Conservation (phyloP, 129 eudicot genomes). For the Tagetes erecta region DNA sequence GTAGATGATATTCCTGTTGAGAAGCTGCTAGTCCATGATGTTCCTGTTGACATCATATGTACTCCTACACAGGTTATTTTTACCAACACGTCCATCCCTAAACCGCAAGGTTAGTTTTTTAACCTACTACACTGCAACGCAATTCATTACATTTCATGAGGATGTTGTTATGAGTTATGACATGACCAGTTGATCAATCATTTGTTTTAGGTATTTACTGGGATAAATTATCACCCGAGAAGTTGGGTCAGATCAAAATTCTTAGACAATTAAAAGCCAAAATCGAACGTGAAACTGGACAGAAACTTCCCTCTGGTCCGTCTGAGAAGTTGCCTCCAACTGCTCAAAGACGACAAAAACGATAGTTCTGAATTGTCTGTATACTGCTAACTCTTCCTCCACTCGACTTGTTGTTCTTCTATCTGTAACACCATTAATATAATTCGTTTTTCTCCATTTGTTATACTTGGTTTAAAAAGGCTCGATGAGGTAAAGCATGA, state of each 20-base stretch:
- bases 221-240: constrained; percentile 88
- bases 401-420: neutral
- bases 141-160: neutral
- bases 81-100: constrained; percentile 79
- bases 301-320: constrained; percentile 81
- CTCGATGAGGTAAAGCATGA: no score
- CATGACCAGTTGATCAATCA: neutral
- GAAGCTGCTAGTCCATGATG: constrained; percentile 83
- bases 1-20: constrained; percentile 86
- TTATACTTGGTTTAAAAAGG: no score
- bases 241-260: constrained; percentile 66
- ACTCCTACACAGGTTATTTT: constrained; percentile 85
- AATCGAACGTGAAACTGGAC: constrained; percentile 76
- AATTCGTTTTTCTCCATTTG: neutral
- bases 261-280: constrained; percentile 64
- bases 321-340: constrained; percentile 85
- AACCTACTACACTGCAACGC: neutral
- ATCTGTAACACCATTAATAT: neutral
- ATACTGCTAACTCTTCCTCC: neutral
- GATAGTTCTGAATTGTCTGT: constrained; percentile 12
- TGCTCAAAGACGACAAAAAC: constrained; percentile 51
- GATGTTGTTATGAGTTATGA: neutral
- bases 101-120: constrained; percentile 74
- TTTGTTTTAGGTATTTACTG: constrained; percentile 70
- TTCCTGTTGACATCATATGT: constrained; percentile 96